Conservation (phyloP, 768 basidiomycete species). For the Boletus subparvulus region DNA sequence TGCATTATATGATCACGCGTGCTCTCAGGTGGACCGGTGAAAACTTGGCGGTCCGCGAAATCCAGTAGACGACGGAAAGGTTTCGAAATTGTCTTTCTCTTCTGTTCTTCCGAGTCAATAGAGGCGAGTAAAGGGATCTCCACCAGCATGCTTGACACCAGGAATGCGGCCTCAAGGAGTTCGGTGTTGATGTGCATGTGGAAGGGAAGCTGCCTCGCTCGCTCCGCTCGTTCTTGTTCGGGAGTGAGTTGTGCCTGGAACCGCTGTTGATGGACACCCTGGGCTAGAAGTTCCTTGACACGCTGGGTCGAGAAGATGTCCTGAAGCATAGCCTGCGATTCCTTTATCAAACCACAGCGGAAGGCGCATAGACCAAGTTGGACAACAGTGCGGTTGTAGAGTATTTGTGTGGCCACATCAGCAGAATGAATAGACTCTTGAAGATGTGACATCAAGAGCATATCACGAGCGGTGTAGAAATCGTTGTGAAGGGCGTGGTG, state of each 20-base stretch:
- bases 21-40: slow-evolving; percentile 97
- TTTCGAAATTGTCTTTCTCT: slow-evolving; percentile 92
- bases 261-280: slow-evolving; percentile 91
- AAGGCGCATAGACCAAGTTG: slow-evolving; percentile 97
- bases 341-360: slow-evolving; percentile 90
- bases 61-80: slow-evolving; percentile 94
- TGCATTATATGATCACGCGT: slow-evolving; percentile 99
- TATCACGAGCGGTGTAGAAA: slow-evolving; percentile 95
- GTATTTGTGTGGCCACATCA: slow-evolving; percentile 94
- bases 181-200: slow-evolving; percentile 99
- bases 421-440: slow-evolving; percentile 96
- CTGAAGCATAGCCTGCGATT: slow-evolving; percentile 87
- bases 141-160: slow-evolving; percentile 97
- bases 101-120: slow-evolving; percentile 91
- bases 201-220: slow-evolving; percentile 94
- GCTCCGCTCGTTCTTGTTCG: slow-evolving; percentile 97
- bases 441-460: slow-evolving; percentile 98
- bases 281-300: slow-evolving; percentile 95
- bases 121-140: slow-evolving; percentile 95
- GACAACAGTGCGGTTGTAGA: slow-evolving; percentile 97
- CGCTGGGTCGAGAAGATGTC: slow-evolving; percentile 97
- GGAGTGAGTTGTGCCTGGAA: slow-evolving; percentile 78
- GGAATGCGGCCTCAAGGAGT: slow-evolving; percentile 93
- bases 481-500: slow-evolving; percentile 96
- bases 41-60: slow-evolving; percentile 96